These are phyloP conservation scores for Vanilla planifolia DNA, from an alignment of 106 monocot genomes.

Conservation along the genomic window DNA sequence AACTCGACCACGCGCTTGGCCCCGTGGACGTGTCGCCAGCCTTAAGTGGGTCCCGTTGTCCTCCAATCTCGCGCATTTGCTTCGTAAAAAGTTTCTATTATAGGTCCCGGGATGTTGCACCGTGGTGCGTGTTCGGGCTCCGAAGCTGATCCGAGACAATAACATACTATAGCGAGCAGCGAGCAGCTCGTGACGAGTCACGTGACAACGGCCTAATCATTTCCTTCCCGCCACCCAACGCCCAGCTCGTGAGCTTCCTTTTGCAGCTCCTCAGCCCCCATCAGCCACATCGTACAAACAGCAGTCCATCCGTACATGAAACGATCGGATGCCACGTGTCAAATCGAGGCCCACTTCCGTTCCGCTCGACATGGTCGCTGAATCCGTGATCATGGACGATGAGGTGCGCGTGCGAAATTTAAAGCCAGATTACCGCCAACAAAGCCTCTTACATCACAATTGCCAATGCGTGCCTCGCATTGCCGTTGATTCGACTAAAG, in stretches of 20 bases:
- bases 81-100: too few species aligned
- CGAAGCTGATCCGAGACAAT: neutral
- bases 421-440: neutral
- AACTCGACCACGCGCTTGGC: too few species aligned
- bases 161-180: neutral
- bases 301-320: neutral
- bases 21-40: too few species aligned
- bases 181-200: slow-evolving; percentile 5
- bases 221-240: neutral
- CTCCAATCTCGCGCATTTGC: neutral
- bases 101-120: too few species aligned
- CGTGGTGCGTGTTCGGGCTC: neutral
- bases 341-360: too few species aligned
- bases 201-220: neutral
- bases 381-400: neutral
- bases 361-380: too few species aligned
- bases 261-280: neutral
- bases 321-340: neutral
- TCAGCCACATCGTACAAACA: neutral
- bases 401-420: neutral
- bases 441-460: neutral
- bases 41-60: too few species aligned
- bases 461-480: neutral
- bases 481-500: neutral
- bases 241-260: neutral